Evolutionary conservation across 2,329 filamentous ascomycete species (phyloP), one percentile per base, ranked within the genome.

Genomic region (Calonectria montana): DNA sequence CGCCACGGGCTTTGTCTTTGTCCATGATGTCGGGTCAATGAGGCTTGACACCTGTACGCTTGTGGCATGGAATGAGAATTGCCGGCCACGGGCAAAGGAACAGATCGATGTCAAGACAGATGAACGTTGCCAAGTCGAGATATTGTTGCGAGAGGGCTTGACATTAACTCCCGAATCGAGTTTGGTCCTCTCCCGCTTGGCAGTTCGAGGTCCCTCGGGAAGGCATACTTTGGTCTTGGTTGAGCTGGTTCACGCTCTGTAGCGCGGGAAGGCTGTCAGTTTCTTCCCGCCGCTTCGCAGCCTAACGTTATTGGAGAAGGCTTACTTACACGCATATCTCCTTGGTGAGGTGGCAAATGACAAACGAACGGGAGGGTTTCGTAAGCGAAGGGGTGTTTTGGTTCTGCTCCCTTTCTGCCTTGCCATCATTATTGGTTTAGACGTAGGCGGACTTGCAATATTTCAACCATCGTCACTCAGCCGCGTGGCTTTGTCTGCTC

Each of bases 1-100:
- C 68, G 68, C 68, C 68, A 70, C 68, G n/a, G 68, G 43, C 62
- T 62, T 50, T 55, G 31, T 50, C 67, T 50, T 50, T 74, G 74
- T 70, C 76, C 55, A 70, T 70, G 59, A 69, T 70, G 50, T 65
- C 61, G 68, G 66, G 48, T 66, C 45, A 47, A 61, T 23, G 45
- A 61, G 47, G 66, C 43, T 55, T 47, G 13, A 61, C 37, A 45
- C 57, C 57, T 62, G 13, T 43, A n/a, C 39, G 23, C 23, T 43
- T 62, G 10, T 62, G 57, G 37, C 57, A 45, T 29, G 25, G 57
- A 16, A n/a, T 23, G 37, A 62, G 15, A 62, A 57, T 57, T 39
- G 5, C 31, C 31, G 31, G n/a, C 29, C 16, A 21, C 31, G n/a
- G 53, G 13, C 21, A 39, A 27, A 39, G 31, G 16, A 59, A 21